These are phyloP conservation scores for Dactylella cylindrospora DNA, from an alignment of 2,329 filamentous ascomycete genomes.

Conservation along the genomic window DNA sequence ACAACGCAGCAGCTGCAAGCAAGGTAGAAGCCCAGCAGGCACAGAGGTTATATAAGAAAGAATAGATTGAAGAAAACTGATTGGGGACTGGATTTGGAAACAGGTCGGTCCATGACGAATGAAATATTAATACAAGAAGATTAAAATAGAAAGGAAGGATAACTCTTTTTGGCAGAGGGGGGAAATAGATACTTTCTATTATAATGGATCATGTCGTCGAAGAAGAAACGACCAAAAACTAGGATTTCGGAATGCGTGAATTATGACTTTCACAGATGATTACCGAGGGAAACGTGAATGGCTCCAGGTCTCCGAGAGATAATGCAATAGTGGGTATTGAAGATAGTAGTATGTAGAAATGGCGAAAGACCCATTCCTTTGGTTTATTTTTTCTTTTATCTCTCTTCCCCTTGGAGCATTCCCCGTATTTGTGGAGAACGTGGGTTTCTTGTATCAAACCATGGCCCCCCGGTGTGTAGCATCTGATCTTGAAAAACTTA, in stretches of 20 bases:
- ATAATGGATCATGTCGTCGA: conserved; percentile 40
- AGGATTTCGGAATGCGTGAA: conserved; percentile 14
- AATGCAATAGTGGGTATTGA: no score
- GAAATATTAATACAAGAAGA: conserved; percentile 6
- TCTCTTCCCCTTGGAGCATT: no score
- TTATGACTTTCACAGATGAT: conserved; percentile 44
- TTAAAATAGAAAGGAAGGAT: conserved; percentile 9
- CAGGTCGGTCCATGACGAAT: no score
- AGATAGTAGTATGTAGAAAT: no score
- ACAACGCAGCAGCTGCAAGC: no score
- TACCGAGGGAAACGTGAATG: conserved; percentile 39
- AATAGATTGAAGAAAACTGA: conserved; percentile 10
- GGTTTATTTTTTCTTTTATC: no score
- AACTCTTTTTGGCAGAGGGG: no score
- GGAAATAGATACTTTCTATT: conserved; percentile 36
- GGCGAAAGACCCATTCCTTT: no score
- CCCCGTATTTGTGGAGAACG: no score
- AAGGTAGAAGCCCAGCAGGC: conserved; percentile 23
- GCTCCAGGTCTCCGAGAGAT: conserved; percentile 43
- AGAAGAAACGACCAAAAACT: no score
- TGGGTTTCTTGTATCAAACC: no score
- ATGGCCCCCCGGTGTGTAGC: no score
- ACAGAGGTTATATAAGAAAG: conserved; percentile 21
- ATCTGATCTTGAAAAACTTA: conserved; percentile 34
- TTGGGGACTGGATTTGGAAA: neutral